Conservation (phyloP, 148 eudicot species). For the Simmondsia chinensis region DNA sequence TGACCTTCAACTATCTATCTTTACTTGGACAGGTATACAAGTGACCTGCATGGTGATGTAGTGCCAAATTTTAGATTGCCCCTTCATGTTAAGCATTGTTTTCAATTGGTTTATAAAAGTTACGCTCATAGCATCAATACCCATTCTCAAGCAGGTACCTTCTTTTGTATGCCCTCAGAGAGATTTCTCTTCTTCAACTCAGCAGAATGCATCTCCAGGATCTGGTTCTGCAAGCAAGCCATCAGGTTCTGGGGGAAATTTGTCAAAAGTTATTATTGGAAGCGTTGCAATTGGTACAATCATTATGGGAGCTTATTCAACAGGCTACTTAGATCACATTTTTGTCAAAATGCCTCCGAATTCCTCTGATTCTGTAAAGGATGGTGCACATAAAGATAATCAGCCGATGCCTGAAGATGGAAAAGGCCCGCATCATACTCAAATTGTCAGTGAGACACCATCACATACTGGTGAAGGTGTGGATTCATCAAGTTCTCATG, state of each 20-base stretch:
- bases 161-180: constrained; percentile 43
- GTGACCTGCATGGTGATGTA: no score
- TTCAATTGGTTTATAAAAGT: no score
- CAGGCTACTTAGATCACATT: constrained; percentile 37
- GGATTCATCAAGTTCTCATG: constrained; percentile 15
- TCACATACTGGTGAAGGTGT: constrained; percentile 22
- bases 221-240: constrained; percentile 38
- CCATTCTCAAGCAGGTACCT: constrained; percentile 34
- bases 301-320: constrained; percentile 38
- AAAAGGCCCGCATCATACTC: constrained; percentile 11
- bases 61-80: no score
- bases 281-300: constrained; percentile 54
- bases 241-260: constrained; percentile 24
- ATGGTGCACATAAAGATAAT: constrained; percentile 8
- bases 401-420: constrained; percentile 14
- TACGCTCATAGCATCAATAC: not conserved
- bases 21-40: no score
- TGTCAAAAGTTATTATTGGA: constrained; percentile 46
- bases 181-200: constrained; percentile 41
- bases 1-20: no score
- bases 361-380: constrained; percentile 11
- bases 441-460: constrained; percentile 11
- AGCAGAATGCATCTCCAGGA: constrained; percentile 27
- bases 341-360: constrained; percentile 19
- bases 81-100: no score